Percentiles rank a stretch among this genome's conserved stretches.
These are phyloP conservation scores for Brassica hybrid DNA, from an alignment of 441 rosid species.

Conservation along the genomic window DNA sequence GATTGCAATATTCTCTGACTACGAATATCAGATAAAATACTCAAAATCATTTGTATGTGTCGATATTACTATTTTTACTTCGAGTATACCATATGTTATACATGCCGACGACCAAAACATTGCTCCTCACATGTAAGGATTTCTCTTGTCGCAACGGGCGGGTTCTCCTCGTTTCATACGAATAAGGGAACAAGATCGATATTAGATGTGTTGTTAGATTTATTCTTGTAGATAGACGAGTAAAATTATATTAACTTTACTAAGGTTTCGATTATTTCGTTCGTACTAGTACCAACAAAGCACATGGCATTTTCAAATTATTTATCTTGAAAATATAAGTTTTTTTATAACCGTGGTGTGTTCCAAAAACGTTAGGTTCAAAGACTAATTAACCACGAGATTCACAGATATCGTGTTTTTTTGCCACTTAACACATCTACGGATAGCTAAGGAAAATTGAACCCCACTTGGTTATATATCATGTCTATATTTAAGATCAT, in stretches of 20 bases:
- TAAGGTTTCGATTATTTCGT: slow-evolving; percentile 12
- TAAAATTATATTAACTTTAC: not conserved
- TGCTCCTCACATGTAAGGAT: slow-evolving; percentile 37
- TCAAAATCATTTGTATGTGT: slow-evolving; percentile 21
- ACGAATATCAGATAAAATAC: slow-evolving; percentile 23
- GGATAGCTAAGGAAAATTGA: too few species aligned
- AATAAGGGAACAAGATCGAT: slow-evolving; percentile 3
- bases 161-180: slow-evolving; percentile 8
- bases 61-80: not conserved
- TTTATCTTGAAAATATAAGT: not conserved
- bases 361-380: too few species aligned
- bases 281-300: slow-evolving; percentile 26
- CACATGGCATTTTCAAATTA: slow-evolving; percentile 30
- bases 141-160: slow-evolving; percentile 20
- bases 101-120: slow-evolving; percentile 33
- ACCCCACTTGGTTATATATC: not conserved
- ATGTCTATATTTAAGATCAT: slow-evolving; percentile 16
- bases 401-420: too few species aligned
- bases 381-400: too few species aligned
- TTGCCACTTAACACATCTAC: too few species aligned
- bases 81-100: slow-evolving; percentile 21
- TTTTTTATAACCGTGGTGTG: too few species aligned
- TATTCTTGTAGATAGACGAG: not conserved
- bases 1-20: not conserved
- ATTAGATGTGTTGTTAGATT: slow-evolving; percentile 32